Base-by-base conservation (phyloP, 768 basidiomycete genomes). In the Boletus patriciae region DNA sequence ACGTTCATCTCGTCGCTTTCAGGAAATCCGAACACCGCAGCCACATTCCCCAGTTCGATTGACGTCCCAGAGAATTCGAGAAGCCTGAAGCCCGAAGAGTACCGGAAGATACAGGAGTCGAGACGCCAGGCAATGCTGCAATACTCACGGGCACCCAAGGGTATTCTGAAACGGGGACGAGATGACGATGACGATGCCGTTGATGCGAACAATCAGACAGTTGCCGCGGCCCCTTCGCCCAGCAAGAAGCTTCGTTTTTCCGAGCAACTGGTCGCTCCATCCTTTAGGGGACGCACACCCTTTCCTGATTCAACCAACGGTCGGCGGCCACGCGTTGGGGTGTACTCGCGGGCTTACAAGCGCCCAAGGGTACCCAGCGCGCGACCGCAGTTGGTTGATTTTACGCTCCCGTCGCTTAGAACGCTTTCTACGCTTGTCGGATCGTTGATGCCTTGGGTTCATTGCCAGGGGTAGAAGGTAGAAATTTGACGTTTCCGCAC, bases 381-480 rank as follows among this genome's bases (percentile, higher is more conserved):
- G 21, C 66, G 59, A 45, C 62, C 59, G 7, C 62, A 71, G 50
- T 50, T 59, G 54, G 55, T 74, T 10, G 57, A 71, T 42, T 71
- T 72, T n/a, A 70, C 67, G 0, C 61, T 72, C 7, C 71, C 71
- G 11, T 73, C 72, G 18, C 51, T 73, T 18, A 64, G 68, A 21
- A 73, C 65, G 38, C 46, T 72, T n/a, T 73, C 72, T 8, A 58
- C 61, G 34, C 67, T 74, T 5, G 66, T 72, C 41, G 70, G 69
- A 21, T 67, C 68, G 4, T 19, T 73, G 50, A 67, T 72, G 61
- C 65, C 69, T 3, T 72, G 70, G 70, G 55, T 68, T 23, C 64
- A 60, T 23, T 72, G 56, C 25, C 45, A 49, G 41, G 46, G 50
- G 46, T 54, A 50, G 58, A 15, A 37, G 25, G 25, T 25, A 31